phyloP scores from a whole-genome alignment of 2,329 filamentous ascomycete genomes.

The Plectosphaerella sp. region DNA sequence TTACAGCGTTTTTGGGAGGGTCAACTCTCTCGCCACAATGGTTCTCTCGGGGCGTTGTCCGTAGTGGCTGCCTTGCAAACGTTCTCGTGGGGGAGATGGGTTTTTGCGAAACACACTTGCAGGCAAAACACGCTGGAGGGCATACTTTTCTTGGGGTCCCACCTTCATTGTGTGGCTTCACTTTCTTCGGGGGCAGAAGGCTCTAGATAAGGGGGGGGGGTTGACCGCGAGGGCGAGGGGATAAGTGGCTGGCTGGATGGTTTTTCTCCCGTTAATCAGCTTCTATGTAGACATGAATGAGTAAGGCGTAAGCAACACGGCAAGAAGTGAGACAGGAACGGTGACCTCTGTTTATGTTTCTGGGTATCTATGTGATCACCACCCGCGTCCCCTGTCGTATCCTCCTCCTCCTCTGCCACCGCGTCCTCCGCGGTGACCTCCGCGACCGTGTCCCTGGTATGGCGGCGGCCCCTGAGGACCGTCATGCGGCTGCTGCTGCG shows the following conservation, averaged over 20 bases:
- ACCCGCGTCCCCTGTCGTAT: conserved; percentile 8
- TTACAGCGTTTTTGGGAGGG: too few species aligned
- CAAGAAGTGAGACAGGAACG: background rate
- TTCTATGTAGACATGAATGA: conserved; percentile 13
- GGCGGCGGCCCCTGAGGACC: background rate
- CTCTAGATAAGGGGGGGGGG: background rate
- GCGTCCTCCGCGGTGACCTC: conserved; percentile 7
- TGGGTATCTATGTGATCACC: background rate
- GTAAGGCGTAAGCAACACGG: conserved; percentile 5
- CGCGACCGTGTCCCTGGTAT: conserved; percentile 8
- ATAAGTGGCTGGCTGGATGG: conserved; percentile 2
- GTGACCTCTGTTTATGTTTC: background rate
- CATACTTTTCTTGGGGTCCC: background rate
- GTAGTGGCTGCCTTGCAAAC: background rate
- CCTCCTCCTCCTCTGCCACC: conserved; percentile 7
- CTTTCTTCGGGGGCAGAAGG: background rate
- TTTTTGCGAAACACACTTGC: background rate
- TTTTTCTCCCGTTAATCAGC: conserved; percentile 2
- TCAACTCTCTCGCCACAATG: too few species aligned
- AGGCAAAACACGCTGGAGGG: background rate
- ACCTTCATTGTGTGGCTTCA: background rate
- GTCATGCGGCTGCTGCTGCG: conserved; percentile 2
- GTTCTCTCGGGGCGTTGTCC: too few species aligned
- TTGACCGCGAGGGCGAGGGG: background rate
- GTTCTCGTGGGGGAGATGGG: background rate